Evolutionary conservation across 2,329 filamentous ascomycete genomes (phyloP), one percentile per base, ranked within the genome.

Genomic region (Colletotrichum caudatum): DNA sequence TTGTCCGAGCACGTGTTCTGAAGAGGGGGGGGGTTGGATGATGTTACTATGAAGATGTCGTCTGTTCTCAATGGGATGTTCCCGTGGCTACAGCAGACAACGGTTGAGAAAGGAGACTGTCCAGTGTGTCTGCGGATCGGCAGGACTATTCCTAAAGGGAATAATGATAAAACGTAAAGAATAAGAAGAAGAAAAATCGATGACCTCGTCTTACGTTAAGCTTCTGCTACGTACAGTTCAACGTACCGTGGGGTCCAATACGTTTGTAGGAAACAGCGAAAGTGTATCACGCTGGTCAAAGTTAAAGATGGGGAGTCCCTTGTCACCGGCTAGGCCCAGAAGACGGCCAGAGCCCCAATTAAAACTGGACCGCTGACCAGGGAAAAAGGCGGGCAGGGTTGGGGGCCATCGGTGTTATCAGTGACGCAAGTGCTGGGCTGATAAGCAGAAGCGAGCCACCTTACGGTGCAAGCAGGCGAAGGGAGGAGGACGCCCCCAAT

Each of bases 361-460:
- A 62, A 62, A 66, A 62, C 23, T 71, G 67, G 67, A 56, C 67
- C 66, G 56, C 48, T 71, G 70, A 71, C 70, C 61, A 65, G 70
- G 70, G 58, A 61, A 46, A 51, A 51, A 29, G 56, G 68, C 23
- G 41, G 37, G 68, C 48, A 73, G 63, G 67, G 63, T 66, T 71
- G 39, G 44, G n/a, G 44, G 44, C 50, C 14, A 61, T 72, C 4
- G 65, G 54, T 64, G 59, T 69, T 73, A 73, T 73, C 72, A 67
- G 72, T 73, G 72, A 73, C 72, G 72, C 72, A 73, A 72, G 61
- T 64, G 46, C 46, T 64, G 26, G 26, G 54, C 16, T 50, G 72
- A 73, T 73, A 73, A 73, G 48, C 59, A 39, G 37, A 64, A 44
- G 29, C 37, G 56, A 58, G 35, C 37, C 51, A 56, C 33, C 51